Conservation (phyloP, 2,329 filamentous ascomycete species). For the Akanthomyces lecanii region DNA sequence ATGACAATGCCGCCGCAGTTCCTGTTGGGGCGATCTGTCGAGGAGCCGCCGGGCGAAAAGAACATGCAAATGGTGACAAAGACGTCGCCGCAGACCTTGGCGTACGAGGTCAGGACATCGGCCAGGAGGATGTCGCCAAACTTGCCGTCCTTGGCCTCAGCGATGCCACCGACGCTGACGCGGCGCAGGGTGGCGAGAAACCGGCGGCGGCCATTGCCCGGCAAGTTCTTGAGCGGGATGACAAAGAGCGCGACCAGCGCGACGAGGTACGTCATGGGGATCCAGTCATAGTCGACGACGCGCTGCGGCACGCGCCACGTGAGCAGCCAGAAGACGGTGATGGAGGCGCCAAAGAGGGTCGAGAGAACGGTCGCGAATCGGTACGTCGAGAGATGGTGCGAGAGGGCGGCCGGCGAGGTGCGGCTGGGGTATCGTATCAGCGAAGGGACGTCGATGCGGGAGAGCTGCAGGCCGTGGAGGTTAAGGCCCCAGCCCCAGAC, state of each 20-base stretch:
- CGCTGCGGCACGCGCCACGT: constrained; percentile 66
- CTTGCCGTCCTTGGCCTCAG: constrained; percentile 81
- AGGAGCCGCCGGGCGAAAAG: constrained; percentile 63
- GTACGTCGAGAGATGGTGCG: constrained; percentile 81
- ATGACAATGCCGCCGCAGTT: constrained; percentile 73
- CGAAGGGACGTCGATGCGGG: constrained; percentile 81
- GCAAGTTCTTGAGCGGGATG: constrained; percentile 64
- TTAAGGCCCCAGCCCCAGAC: constrained; percentile 95
- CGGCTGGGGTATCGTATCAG: constrained; percentile 83
- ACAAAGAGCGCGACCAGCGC: constrained; percentile 68
- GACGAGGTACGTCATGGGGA: constrained; percentile 79
- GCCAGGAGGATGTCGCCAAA: constrained; percentile 92
- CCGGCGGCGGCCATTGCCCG: constrained; percentile 66
- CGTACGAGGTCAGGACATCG: constrained; percentile 91
- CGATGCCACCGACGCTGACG: constrained; percentile 79
- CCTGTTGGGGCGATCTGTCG: constrained; percentile 76
- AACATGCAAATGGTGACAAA: constrained; percentile 93
- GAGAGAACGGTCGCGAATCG: constrained; percentile 76
- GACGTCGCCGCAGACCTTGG: constrained; percentile 84
- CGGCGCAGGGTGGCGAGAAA: constrained; percentile 73
- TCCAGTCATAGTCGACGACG: constrained; percentile 75
- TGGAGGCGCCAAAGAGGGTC: constrained; percentile 63
- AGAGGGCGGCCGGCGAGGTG: constrained; percentile 61
- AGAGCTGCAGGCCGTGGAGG: constrained; percentile 75
- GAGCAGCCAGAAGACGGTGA: constrained; percentile 78